Conservation (phyloP, 345 rosid species). For the Melaleuca quinquenervia region DNA sequence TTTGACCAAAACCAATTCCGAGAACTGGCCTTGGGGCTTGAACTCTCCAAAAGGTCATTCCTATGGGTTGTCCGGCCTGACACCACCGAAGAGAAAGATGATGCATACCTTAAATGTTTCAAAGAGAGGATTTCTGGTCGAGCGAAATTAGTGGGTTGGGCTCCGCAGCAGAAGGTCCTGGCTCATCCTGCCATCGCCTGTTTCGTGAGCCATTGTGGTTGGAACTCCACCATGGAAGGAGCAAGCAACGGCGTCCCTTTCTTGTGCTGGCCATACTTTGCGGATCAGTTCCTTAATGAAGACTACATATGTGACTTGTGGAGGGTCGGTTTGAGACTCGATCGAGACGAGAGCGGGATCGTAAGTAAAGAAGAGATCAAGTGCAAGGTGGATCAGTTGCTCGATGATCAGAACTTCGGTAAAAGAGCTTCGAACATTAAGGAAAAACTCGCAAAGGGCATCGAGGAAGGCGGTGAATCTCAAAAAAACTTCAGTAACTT, state of each 20-base stretch:
- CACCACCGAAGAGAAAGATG: neutral
- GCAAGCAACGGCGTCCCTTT: slow-evolving; percentile 34
- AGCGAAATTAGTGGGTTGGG: slow-evolving; percentile 1
- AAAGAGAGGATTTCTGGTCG: slow-evolving; percentile 2
- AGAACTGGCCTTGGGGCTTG: slow-evolving; percentile 9
- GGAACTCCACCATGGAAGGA: slow-evolving; percentile 56
- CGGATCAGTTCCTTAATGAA: slow-evolving; percentile 28
- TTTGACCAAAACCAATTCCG: neutral
- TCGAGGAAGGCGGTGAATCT: neutral
- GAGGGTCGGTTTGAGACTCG: slow-evolving; percentile 21
- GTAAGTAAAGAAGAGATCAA: neutral
- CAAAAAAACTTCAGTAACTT: neutral
- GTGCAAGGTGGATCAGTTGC: neutral
- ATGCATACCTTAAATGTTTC: slow-evolving; percentile 1
- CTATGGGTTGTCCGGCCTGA: slow-evolving; percentile 5
- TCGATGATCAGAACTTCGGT: neutral
- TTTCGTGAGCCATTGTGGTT: slow-evolving; percentile 43
- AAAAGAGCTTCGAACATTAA: neutral
- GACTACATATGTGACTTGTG: slow-evolving; percentile 28
- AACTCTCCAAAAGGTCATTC: neutral
- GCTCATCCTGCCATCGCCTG: slow-evolving; percentile 5
- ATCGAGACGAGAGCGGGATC: neutral
- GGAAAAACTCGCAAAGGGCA: neutral
- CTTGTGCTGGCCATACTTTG: slow-evolving; percentile 33
- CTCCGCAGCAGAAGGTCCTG: neutral